Percentiles rank a stretch among this genome's conserved stretches.
phyloP scores from a whole-genome alignment of 2,329 filamentous ascomycete genomes.

The Drechslerella coelobrocha region DNA sequence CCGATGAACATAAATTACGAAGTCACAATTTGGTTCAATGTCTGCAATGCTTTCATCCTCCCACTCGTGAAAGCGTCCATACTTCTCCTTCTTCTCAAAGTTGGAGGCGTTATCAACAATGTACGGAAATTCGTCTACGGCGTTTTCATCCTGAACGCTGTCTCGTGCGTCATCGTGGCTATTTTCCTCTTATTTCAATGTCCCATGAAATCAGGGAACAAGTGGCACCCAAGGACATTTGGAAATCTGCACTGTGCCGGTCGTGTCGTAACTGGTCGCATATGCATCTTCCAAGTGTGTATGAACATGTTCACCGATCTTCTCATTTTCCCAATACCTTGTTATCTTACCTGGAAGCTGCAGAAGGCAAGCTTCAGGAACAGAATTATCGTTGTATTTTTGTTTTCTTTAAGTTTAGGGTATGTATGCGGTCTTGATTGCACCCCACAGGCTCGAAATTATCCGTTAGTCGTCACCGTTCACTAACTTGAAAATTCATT shows the following conservation, averaged over 20 bases:
- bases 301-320: slow-evolving; percentile 59
- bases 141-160: slow-evolving; percentile 57
- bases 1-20: slow-evolving; percentile 56
- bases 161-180: slow-evolving; percentile 58
- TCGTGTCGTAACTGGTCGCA: slow-evolving; percentile 57
- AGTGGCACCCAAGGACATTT: slow-evolving; percentile 58
- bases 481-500: too few species aligned
- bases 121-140: slow-evolving; percentile 58
- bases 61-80: slow-evolving; percentile 59
- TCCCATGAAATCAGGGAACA: slow-evolving; percentile 58
- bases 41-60: slow-evolving; percentile 59
- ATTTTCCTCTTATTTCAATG: slow-evolving; percentile 59
- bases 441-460: too few species aligned
- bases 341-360: slow-evolving; percentile 59
- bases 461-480: too few species aligned
- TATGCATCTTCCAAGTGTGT: slow-evolving; percentile 59
- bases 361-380: slow-evolving; percentile 59
- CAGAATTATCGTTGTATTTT: slow-evolving; percentile 57
- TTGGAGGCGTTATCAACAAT: slow-evolving; percentile 58
- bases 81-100: slow-evolving; percentile 58
- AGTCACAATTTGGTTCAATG: slow-evolving; percentile 58
- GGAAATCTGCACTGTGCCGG: slow-evolving; percentile 58
- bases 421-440: too few species aligned
- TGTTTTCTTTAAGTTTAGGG: slow-evolving; percentile 59
- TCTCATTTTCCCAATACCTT: slow-evolving; percentile 59